phyloP scores from a whole-genome alignment of 164 flowering plant genomes.

The Malania oleifera region DNA sequence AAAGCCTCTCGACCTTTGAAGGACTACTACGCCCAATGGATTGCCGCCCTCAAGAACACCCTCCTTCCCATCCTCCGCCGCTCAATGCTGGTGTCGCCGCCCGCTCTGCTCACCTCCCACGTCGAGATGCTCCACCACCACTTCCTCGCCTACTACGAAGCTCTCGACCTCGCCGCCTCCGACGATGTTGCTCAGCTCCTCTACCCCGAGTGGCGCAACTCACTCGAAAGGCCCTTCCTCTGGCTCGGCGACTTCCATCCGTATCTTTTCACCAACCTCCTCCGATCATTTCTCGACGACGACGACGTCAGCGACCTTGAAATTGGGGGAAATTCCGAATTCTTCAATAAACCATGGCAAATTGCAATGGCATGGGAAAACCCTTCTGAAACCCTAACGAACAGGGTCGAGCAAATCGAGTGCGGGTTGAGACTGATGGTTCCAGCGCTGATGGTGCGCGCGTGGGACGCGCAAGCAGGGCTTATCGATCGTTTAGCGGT shows the following conservation, averaged over 20 bases:
- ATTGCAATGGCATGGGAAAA: slow-evolving; percentile 47
- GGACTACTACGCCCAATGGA: slow-evolving; percentile 61
- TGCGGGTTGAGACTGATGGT: slow-evolving; percentile 64
- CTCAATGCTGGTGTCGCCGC: slow-evolving; percentile 26
- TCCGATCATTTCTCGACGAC: slow-evolving; percentile 44
- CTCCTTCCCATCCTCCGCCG: slow-evolving; percentile 51
- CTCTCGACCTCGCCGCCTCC: slow-evolving; percentile 62
- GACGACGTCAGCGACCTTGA: not conserved
- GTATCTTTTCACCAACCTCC: slow-evolving; percentile 57
- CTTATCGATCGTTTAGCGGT: slow-evolving; percentile 34
- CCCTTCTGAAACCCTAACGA: slow-evolving; percentile 21
- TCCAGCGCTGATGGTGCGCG: slow-evolving; percentile 41
- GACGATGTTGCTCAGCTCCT: slow-evolving; percentile 47
- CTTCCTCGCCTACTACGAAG: slow-evolving; percentile 53
- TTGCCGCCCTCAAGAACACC: slow-evolving; percentile 36
- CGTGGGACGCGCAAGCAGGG: slow-evolving; percentile 34
- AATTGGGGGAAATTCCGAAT: not conserved
- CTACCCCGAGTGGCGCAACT: slow-evolving; percentile 56
- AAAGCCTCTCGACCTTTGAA: slow-evolving; percentile 40
- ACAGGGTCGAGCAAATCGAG: slow-evolving; percentile 54
- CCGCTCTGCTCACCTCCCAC: slow-evolving; percentile 33
- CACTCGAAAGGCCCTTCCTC: slow-evolving; percentile 70
- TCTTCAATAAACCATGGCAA: slow-evolving; percentile 22
- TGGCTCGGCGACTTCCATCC: slow-evolving; percentile 85
- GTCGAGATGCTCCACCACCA: slow-evolving; percentile 50